These are phyloP conservation scores for Larix kaempferi DNA, from an alignment of 75 land plant species.

Conservation along the genomic window DNA sequence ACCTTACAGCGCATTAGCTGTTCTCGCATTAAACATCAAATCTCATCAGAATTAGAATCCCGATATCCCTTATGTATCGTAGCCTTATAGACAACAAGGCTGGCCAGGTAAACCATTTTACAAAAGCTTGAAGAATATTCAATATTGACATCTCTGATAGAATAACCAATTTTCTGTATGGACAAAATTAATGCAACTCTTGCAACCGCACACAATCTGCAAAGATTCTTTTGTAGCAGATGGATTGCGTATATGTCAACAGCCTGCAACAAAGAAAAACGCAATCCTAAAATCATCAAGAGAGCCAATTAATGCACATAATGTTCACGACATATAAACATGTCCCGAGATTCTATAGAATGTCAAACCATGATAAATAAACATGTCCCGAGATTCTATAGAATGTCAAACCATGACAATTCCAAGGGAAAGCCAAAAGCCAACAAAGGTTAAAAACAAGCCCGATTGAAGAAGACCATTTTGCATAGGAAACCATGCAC, in stretches of 20 bases:
- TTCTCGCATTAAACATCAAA: background rate
- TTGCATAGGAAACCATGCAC: too few relatives aligned
- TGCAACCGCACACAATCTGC: background rate
- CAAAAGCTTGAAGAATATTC: background rate
- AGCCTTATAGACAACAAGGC: background rate
- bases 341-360: background rate
- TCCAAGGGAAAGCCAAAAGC: background rate
- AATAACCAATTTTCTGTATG: background rate
- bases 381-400: background rate
- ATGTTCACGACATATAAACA: background rate
- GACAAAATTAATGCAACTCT: conserved; percentile 9
- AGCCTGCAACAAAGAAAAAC: conserved; percentile 2
- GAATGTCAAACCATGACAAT: background rate
- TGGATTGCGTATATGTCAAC: background rate
- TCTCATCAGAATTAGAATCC: conserved; percentile 8
- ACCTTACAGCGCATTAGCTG: background rate
- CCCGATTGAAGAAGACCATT: background rate
- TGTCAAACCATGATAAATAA: background rate
- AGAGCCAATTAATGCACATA: background rate
- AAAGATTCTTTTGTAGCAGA: background rate
- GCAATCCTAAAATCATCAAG: background rate
- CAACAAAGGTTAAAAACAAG: background rate
- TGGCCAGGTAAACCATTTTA: background rate
- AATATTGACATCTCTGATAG: conserved; percentile 3
- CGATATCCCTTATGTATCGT: background rate